phyloP scores from a whole-genome alignment of 2,329 filamentous ascomycete species.

The Arthrobotrys sinensis region DNA sequence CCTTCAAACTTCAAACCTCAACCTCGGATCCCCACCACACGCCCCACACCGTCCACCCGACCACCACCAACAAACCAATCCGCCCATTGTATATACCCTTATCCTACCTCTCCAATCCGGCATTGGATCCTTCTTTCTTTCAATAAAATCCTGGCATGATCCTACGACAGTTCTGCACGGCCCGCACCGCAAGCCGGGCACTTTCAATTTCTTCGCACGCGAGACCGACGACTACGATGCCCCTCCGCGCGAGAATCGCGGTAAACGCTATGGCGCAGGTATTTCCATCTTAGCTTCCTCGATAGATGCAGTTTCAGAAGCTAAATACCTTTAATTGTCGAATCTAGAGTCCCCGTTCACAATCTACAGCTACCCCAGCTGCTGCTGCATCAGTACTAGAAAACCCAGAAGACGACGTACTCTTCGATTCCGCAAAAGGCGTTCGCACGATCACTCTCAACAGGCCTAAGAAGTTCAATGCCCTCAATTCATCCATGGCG shows the following conservation, averaged over 20 bases:
- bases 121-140: slow-evolving; percentile 15
- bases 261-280: slow-evolving; percentile 43
- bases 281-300: neutral
- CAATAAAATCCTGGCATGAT: slow-evolving; percentile 50
- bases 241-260: slow-evolving; percentile 45
- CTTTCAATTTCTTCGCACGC: slow-evolving; percentile 43
- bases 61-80: neutral
- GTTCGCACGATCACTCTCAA: slow-evolving; percentile 94
- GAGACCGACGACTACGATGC: slow-evolving; percentile 38
- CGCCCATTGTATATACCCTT: slow-evolving; percentile 35
- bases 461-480: slow-evolving; percentile 90
- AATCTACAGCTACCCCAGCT: slow-evolving; percentile 67
- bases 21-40: slow-evolving; percentile 53
- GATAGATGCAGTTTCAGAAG: neutral
- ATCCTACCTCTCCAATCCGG: slow-evolving; percentile 21
- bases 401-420: slow-evolving; percentile 80
- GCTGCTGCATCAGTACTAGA: neutral
- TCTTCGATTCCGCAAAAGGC: slow-evolving; percentile 90
- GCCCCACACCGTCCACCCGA: slow-evolving; percentile 21
- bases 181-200: slow-evolving; percentile 52
- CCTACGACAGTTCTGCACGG: slow-evolving; percentile 56
- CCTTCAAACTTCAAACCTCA: slow-evolving; percentile 51
- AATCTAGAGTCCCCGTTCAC: neutral
- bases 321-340: neutral
- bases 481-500: slow-evolving; percentile 93